These are phyloP conservation scores for Balakata baccata DNA, from an alignment of 345 rosid species.

Conservation along the genomic window DNA sequence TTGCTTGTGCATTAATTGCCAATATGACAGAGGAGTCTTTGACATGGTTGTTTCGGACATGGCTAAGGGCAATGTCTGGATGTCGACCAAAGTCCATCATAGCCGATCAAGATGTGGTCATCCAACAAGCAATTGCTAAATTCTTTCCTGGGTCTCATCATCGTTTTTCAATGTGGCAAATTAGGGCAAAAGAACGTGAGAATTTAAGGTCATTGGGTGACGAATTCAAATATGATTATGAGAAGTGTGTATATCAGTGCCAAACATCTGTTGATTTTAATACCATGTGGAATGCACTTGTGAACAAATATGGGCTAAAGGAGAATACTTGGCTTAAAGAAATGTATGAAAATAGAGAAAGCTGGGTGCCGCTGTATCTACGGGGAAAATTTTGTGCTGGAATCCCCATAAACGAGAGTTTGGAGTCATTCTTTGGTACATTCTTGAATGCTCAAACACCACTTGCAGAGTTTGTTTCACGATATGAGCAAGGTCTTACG, in stretches of 20 bases:
- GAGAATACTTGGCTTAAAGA: slow-evolving; percentile 68
- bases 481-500: slow-evolving; percentile 66
- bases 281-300: slow-evolving; percentile 58
- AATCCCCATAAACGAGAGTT: slow-evolving; percentile 48
- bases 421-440: slow-evolving; percentile 62
- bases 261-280: slow-evolving; percentile 62
- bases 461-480: slow-evolving; percentile 52
- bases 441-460: slow-evolving; percentile 53
- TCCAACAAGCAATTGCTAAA: slow-evolving; percentile 63
- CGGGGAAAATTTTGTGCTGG: slow-evolving; percentile 75
- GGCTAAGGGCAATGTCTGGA: slow-evolving; percentile 78
- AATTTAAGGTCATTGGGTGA: slow-evolving; percentile 47
- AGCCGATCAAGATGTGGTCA: slow-evolving; percentile 76
- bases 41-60: slow-evolving; percentile 77
- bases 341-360: slow-evolving; percentile 61
- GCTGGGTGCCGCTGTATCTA: slow-evolving; percentile 77
- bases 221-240: slow-evolving; percentile 66
- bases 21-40: slow-evolving; percentile 66
- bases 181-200: slow-evolving; percentile 60
- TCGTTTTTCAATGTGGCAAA: slow-evolving; percentile 75
- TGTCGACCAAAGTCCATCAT: slow-evolving; percentile 65
- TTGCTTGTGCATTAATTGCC: slow-evolving; percentile 78
- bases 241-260: slow-evolving; percentile 64
- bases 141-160: slow-evolving; percentile 77
- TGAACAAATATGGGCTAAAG: slow-evolving; percentile 56